Evolutionary conservation across 495 filamentous ascomycete genomes (phyloP).

Genomic region (Trichoderma parareesei): DNA sequence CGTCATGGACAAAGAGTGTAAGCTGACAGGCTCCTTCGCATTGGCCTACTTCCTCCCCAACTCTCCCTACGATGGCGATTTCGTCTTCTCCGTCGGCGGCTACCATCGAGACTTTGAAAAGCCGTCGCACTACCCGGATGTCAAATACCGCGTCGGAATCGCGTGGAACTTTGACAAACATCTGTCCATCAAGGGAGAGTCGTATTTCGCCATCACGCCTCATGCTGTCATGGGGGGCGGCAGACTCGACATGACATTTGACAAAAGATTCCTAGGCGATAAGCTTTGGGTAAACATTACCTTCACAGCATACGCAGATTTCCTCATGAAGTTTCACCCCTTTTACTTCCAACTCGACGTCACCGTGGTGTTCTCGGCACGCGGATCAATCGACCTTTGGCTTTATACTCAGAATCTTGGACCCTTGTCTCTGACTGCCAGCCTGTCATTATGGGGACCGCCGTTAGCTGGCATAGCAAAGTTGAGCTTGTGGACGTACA

Average conservation of each 20-base stretch:
- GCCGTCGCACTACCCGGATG: neutral
- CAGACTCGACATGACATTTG: neutral
- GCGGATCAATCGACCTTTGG: no score
- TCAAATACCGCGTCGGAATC: neutral
- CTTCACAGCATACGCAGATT: neutral
- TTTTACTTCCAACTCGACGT: neutral
- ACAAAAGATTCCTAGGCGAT: neutral
- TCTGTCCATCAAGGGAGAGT: neutral
- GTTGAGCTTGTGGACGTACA: no score
- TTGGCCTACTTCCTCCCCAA: neutral
- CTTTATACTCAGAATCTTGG: no score
- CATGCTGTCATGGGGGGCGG: neutral
- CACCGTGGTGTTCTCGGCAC: neutral
- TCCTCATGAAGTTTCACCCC: neutral
- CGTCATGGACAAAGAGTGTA: neutral
- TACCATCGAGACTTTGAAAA: neutral
- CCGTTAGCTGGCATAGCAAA: no score
- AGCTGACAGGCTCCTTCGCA: neutral
- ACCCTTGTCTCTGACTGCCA: no score
- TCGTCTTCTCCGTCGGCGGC: neutral
- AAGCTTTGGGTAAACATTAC: neutral
- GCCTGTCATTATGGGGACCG: no score
- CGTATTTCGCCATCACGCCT: neutral
- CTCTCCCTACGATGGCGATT: neutral
- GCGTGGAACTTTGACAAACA: neutral